phyloP scores from a whole-genome alignment of 805 yeast genomes.

The Metschnikowia corniflorae region DNA sequence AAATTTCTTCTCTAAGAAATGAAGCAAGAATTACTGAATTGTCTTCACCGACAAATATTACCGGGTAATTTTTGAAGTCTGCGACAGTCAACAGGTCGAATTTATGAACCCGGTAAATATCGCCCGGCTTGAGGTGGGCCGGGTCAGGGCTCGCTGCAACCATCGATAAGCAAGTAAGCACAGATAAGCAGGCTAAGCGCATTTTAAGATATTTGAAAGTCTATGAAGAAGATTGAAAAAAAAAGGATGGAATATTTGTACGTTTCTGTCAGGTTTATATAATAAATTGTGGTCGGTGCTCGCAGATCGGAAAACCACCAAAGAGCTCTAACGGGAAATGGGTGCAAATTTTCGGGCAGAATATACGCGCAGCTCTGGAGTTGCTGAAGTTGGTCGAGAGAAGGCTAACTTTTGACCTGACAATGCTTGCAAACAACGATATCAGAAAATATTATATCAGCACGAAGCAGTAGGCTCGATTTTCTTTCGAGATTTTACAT shows the following conservation, averaged over 20 bases:
- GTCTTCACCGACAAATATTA: constrained; percentile 10
- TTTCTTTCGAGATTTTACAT: too few species aligned
- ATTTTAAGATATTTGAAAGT: too few species aligned
- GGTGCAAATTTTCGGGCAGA: neutral
- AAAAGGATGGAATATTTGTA: neutral
- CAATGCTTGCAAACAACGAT: too few species aligned
- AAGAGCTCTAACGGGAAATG: too few species aligned
- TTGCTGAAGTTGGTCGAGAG: too few species aligned
- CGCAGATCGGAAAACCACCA: too few species aligned
- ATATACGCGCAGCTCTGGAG: too few species aligned
- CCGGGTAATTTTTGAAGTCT: constrained; percentile 3
- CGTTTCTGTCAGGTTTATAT: neutral
- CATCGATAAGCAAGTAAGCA: neutral
- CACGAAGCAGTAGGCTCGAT: too few species aligned
- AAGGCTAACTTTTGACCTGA: too few species aligned
- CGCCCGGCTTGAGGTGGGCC: constrained; percentile 4
- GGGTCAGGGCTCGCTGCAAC: constrained; percentile 6
- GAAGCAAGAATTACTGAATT: constrained; percentile 5
- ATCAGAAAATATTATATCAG: too few species aligned
- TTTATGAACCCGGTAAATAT: constrained; percentile 3
- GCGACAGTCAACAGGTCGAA: constrained; percentile 4
- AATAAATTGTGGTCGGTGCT: neutral
- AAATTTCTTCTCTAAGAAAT: neutral
- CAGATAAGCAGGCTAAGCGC: neutral
- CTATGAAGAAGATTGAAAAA: neutral